Evolutionary conservation across 108 stramenopile genomes (phyloP), one percentile per base, ranked within the genome.

Genomic region (Cyclostephanos invisitatus): DNA sequence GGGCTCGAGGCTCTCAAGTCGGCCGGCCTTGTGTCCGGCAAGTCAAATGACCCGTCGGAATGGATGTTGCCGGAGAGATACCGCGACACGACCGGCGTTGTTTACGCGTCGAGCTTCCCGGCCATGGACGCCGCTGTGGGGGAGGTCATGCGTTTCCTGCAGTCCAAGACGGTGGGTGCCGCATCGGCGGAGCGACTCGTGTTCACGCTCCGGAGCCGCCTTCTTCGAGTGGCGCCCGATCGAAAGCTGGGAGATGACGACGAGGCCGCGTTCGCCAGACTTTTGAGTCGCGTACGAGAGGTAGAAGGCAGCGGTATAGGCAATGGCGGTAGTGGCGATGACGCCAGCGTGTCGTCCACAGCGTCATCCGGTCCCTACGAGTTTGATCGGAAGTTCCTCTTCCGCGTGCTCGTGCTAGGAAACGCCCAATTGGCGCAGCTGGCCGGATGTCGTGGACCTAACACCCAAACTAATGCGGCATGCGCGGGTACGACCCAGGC

Each of bases 301-400:
- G 75, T 77, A 14, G 82, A 76, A 22, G 86, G 81, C 42, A 75
- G 69, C 20, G 69, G 42, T 11, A 77, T 51, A 0, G 70, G 38
- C 51, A 60, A n/a, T 59, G 17, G 4, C 5, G 11, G 81, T 38
- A 76, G 69, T 25, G 69, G 46, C 7, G 79, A 66, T 0, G 73
- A 48, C 57, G 57, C 50, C 42, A 73, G 57, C 22, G 84, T 75
- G 42, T 64, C 55, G 11, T 72, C 79, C 18, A 83, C 74, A 61
- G 80, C 80, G 24, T 81, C 80, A 5, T 64, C 75, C 2, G 80
- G 65, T 49, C 71, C 82, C 0, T 97, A 97, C 70, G 93, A 91
- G 53, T 98, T 97, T 70, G 98, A 98, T 64, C 87, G 98, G 17
- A 98, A 98, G 78, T 98, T 98, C 78, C 84, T 98, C n/a, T 98